Base-by-base conservation (phyloP, 2,329 filamentous ascomycete genomes). In the Thielaviopsis ethacetica region DNA sequence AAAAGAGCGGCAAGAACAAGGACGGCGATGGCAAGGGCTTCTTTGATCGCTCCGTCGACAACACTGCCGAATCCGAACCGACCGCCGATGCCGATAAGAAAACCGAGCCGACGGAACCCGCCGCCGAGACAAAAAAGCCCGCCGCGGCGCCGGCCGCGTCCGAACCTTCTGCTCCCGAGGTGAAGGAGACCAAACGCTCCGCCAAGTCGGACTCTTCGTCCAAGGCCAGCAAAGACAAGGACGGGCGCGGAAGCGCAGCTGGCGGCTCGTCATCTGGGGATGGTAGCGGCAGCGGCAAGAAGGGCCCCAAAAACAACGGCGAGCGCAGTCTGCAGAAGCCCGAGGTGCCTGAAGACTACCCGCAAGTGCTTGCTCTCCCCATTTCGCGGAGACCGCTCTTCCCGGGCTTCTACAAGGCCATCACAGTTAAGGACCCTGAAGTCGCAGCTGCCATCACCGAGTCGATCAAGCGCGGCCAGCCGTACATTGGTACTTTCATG, bases 331-430 rank as follows among this genome's bases (percentile, higher is more conserved):
- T 97, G 47, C 83, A 89, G 66, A 97, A 97, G 72, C 87, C 90
- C 1, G 82, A 85, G 2, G 86, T 97, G 15, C 93, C 93, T 15
- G 93, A 98, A 62, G 84, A 96, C 51, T 98, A 98, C 69, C 93
- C 93, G 3, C 93, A 97, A 69, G 91, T 98, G 59, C 88, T 98
- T 79, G 91, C 91, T 1, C 95, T 98, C 59, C 93, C 93, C 7
- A 96, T 98, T 66, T 87, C 89, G 27, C 90, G 94, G 70, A 81
- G 93, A 57, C 93, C 93, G 12, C 75, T 98, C 13, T 98, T 97
- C 72, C 93, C 93, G 1, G 93, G 93, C 1, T 98, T 97, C 72
- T 98, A 98, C 76, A 98, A 98, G 73, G 91, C 93, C 10, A 93
- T 98, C 65, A 98, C 91, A 3, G 95, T 98, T 65, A 85, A 88